Evolutionary conservation across 495 filamentous ascomycete species (phyloP).

Genomic region (Lasiosphaeria hispida): DNA sequence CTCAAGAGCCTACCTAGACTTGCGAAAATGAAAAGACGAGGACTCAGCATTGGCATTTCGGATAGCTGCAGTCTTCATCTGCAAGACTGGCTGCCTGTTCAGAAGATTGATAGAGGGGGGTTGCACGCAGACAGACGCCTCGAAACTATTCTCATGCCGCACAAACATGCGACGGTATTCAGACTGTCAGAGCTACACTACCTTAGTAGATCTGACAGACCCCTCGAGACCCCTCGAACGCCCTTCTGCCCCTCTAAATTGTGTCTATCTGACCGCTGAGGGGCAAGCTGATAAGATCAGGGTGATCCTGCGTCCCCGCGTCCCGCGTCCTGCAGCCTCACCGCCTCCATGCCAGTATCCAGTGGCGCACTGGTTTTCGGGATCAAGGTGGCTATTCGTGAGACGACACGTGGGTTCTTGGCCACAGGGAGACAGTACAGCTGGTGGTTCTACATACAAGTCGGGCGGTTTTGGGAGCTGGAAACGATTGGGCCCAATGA

Average conservation of each 20-base stretch:
- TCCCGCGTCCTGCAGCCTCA: conserved; percentile 15
- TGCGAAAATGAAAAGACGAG: too few species aligned
- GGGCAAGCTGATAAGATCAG: background rate
- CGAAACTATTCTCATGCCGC: too few species aligned
- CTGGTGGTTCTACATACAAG: too few species aligned
- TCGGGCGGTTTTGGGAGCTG: too few species aligned
- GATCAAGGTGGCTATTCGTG: conserved; percentile 10
- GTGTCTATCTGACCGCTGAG: background rate
- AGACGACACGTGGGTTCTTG: background rate
- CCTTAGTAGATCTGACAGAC: background rate
- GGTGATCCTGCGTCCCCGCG: conserved; percentile 6
- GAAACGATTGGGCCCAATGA: too few species aligned
- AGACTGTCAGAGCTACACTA: background rate
- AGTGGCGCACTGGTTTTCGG: conserved; percentile 8
- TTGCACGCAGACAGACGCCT: too few species aligned
- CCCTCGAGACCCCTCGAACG: background rate
- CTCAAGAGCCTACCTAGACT: too few species aligned
- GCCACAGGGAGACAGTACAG: too few species aligned
- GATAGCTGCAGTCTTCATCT: too few species aligned
- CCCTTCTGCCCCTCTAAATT: conserved; percentile 2
- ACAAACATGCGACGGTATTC: too few species aligned
- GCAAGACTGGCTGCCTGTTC: too few species aligned
- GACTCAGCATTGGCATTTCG: too few species aligned
- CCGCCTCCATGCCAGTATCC: conserved; percentile 11
- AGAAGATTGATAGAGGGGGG: background rate